A percentile compares a stretch with the other conserved stretches of the same genome.
Conservation (phyloP, 2,329 filamentous ascomycete genomes). For the Penicillium sp. region DNA sequence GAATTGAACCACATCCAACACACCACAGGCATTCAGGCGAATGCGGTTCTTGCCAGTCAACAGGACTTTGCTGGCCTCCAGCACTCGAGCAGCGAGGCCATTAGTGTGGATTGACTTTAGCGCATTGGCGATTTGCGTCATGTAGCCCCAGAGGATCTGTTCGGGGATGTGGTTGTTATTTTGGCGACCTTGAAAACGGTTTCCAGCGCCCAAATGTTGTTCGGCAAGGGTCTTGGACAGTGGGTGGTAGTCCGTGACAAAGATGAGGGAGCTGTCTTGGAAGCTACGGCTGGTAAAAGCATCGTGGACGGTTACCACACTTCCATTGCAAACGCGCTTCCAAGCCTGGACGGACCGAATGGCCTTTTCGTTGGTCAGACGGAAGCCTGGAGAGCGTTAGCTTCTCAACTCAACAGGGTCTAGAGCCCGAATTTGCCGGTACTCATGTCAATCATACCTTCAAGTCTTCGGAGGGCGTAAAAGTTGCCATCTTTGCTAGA, state of each 20-base stretch:
- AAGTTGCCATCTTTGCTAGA: constrained; percentile 84
- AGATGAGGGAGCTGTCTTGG: constrained; percentile 89
- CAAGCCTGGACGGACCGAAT: constrained; percentile 85
- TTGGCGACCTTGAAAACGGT: constrained; percentile 46
- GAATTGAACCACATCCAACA: constrained; percentile 85
- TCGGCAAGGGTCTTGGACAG: constrained; percentile 87
- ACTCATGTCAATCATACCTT: constrained; percentile 55
- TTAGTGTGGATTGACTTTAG: constrained; percentile 81
- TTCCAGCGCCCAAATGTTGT: constrained; percentile 59
- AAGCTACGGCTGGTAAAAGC: constrained; percentile 93
- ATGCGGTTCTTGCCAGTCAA: constrained; percentile 89
- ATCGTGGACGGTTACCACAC: constrained; percentile 83
- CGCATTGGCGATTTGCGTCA: constrained; percentile 86
- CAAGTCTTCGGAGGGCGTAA: constrained; percentile 84
- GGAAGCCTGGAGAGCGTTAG: constrained; percentile 62
- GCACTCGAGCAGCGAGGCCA: constrained; percentile 79
- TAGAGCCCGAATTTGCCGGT: background rate
- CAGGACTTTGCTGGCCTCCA: constrained; percentile 86
- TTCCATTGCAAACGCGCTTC: constrained; percentile 80
- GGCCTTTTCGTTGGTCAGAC: constrained; percentile 83
- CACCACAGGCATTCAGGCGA: constrained; percentile 81
- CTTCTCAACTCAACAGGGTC: background rate
- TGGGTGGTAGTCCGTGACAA: constrained; percentile 92
- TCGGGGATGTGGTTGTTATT: constrained; percentile 62
- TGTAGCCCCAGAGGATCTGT: constrained; percentile 83